A percentile compares a stretch with the other conserved stretches of the same genome.
These are phyloP conservation scores for Trichoderma arundinaceum DNA, from an alignment of 2,329 filamentous ascomycete species.

Conservation along the genomic window DNA sequence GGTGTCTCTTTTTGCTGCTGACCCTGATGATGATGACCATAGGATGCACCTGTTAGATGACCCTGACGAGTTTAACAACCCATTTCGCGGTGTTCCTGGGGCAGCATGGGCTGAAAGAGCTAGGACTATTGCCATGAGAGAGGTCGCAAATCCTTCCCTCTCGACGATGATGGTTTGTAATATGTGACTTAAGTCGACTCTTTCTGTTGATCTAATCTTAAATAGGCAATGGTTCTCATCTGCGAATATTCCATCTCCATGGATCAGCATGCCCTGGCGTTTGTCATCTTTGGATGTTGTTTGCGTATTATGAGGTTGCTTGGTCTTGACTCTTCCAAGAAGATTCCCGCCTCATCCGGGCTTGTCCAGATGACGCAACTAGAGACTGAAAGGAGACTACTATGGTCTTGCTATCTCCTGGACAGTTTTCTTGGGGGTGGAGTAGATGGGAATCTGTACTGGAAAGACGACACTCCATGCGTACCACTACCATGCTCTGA, in stretches of 20 bases:
- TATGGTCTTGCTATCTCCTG: slow-evolving; percentile 20
- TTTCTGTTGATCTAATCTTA: neutral
- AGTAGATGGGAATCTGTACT: slow-evolving; percentile 17
- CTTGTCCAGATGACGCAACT: slow-evolving; percentile 1
- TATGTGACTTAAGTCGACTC: neutral
- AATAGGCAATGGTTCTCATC: slow-evolving; percentile 27
- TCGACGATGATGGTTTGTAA: slow-evolving; percentile 23
- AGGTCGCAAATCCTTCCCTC: slow-evolving; percentile 21
- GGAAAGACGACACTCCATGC: slow-evolving; percentile 12
- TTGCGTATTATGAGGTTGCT: slow-evolving; percentile 22
- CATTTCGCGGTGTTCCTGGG: slow-evolving; percentile 13
- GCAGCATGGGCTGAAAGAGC: slow-evolving; percentile 16
- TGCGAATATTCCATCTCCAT: slow-evolving; percentile 20
- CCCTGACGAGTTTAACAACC: neutral
- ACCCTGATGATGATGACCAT: neutral
- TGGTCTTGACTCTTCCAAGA: slow-evolving; percentile 12
- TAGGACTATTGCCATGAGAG: slow-evolving; percentile 5
- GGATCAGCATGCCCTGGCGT: slow-evolving; percentile 17
- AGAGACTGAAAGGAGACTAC: slow-evolving; percentile 9
- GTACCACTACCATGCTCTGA: slow-evolving; percentile 23
- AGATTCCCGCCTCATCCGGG: neutral
- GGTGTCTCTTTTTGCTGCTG: neutral
- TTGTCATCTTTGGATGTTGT: slow-evolving; percentile 21
- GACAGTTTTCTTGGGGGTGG: slow-evolving; percentile 26
- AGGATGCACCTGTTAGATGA: slow-evolving; percentile 13